Conservation (phyloP, 495 filamentous ascomycete species). For the Neurospora sp. region DNA sequence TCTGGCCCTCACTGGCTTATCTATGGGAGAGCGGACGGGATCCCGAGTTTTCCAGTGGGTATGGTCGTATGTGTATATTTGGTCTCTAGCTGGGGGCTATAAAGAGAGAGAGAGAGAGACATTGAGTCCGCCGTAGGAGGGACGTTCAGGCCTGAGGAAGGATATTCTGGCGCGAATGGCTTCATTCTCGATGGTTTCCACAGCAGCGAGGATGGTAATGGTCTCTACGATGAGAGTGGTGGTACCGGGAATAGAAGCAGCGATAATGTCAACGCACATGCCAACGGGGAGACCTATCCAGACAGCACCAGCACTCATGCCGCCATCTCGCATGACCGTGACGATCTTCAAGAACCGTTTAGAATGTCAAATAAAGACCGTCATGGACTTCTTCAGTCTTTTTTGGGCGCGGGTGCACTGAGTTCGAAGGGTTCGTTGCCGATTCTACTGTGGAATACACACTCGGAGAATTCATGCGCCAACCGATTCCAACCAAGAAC, state of each 20-base stretch:
- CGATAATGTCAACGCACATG: no score
- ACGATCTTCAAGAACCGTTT: no score
- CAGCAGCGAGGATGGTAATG: neutral
- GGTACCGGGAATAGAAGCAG: neutral
- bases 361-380: no score
- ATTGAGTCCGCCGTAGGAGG: neutral
- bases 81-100: neutral
- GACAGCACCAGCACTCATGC: no score
- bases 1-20: constrained; percentile 24
- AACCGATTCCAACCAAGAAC: neutral
- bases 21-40: constrained; percentile 44
- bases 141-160: neutral
- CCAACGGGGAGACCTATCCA: no score
- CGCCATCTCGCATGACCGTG: neutral
- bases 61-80: constrained; percentile 32
- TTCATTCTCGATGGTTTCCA: neutral
- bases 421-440: neutral
- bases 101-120: neutral
- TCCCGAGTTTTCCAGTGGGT: constrained; percentile 34
- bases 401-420: no score
- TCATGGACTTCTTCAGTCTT: no score
- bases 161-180: neutral
- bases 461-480: neutral
- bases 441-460: neutral
- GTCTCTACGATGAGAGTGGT: neutral